Evolutionary conservation across 768 basidiomycete species (phyloP), one percentile per base, ranked within the genome.

Genomic region (Leccinum truebloodii): DNA sequence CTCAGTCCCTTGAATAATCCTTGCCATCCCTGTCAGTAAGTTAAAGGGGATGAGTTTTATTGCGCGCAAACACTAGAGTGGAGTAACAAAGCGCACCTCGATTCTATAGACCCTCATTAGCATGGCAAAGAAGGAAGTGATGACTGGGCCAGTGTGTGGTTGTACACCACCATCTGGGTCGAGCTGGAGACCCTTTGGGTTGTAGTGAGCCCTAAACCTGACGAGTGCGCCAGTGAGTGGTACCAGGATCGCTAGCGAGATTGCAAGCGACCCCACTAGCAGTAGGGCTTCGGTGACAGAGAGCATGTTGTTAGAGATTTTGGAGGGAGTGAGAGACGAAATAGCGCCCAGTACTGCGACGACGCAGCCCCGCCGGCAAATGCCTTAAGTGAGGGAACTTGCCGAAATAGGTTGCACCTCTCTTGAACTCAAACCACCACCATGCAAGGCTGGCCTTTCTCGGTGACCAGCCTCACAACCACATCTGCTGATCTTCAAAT

Each of bases 1-100:
- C 83, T 91, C 51, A 89, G 71, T 55, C 92, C 92, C 73, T 94
- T 94, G 80, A 89, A 93, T 56, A 95, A 73, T 34, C 92, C 92
- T 41, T 78, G 70, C 79, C 79, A 85, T 49, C 91, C 88, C 87
- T 84, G 58, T 58, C 24, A 77, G 58, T 22, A 28, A 32, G 54
- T 62, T 24, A 6, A 54, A 54, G 32, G 5, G 3, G 18, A 48
- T 3, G 4, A 44, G 52, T 39, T 65, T 32, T 41, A 52, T 37
- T 16, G 41, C 39, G 52, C 13, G 44, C 6, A 14, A 28, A 32
- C 18, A 61, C 46, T 24, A 59, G 48, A 39, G 55, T 3, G 28
- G 13, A 13, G 39, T 32, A 37, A 30, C 3, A 56, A n/a, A 22
- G 59, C 80, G 48, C 34, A 89, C 90, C 81, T 94, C 92, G 9